A percentile compares a stretch with the other conserved stretches of the same genome.
phyloP scores from a whole-genome alignment of 2,329 filamentous ascomycete species.

The Pseudogymnoascus sp. region DNA sequence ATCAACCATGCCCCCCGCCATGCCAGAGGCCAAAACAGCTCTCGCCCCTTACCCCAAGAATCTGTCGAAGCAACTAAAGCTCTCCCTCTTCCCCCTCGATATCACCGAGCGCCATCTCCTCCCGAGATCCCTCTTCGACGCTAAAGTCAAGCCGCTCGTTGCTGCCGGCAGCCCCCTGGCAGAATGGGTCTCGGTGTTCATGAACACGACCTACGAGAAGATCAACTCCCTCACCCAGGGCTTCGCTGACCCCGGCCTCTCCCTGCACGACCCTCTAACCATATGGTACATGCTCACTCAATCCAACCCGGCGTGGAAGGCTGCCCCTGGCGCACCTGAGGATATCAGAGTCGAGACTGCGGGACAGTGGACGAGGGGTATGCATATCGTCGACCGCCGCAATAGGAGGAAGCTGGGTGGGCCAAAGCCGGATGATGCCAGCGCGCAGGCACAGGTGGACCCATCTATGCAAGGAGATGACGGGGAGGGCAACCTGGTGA shows the following conservation, averaged over 20 bases:
- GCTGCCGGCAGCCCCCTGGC: slow-evolving; percentile 63
- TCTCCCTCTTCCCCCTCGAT: slow-evolving; percentile 69
- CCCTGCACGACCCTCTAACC: slow-evolving; percentile 69
- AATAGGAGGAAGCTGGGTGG: slow-evolving; percentile 45
- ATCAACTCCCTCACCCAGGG: slow-evolving; percentile 55
- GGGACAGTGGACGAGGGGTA: slow-evolving; percentile 91
- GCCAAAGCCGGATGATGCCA: slow-evolving; percentile 24
- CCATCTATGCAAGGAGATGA: slow-evolving; percentile 31
- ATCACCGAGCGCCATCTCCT: slow-evolving; percentile 66
- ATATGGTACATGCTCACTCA: slow-evolving; percentile 69
- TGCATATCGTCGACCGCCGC: slow-evolving; percentile 77
- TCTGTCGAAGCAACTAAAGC: slow-evolving; percentile 54
- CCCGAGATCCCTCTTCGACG: slow-evolving; percentile 49
- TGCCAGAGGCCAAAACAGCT: slow-evolving; percentile 31
- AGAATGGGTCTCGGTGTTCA: slow-evolving; percentile 64
- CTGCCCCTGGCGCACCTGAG: slow-evolving; percentile 49
- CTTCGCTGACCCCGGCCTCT: slow-evolving; percentile 51
- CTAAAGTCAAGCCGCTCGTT: slow-evolving; percentile 46
- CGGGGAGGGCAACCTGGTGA: slow-evolving; percentile 46
- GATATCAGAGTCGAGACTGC: slow-evolving; percentile 84
- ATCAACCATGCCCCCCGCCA: slow-evolving; percentile 70
- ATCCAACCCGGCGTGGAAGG: slow-evolving; percentile 50
- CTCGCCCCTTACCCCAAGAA: slow-evolving; percentile 55
- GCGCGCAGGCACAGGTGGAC: slow-evolving; percentile 29
- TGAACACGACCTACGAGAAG: slow-evolving; percentile 62